Conservation (phyloP, 345 rosid genomes). For the Microcos paniculata region DNA sequence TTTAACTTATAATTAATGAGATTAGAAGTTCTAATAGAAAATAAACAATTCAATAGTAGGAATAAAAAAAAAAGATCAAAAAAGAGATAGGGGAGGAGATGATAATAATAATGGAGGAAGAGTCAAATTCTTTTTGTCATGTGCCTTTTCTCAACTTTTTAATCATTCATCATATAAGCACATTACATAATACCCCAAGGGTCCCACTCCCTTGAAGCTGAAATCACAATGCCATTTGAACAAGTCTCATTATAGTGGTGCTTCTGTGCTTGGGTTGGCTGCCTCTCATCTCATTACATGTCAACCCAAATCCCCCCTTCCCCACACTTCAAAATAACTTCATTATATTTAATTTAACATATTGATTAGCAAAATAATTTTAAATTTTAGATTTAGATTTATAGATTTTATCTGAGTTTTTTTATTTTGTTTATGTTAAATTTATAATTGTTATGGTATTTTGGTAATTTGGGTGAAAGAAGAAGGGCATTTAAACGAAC, state of each 20-base stretch:
- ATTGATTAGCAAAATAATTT: too few relatives aligned
- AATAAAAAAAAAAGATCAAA: neutral
- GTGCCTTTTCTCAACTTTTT: neutral
- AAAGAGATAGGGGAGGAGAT: neutral
- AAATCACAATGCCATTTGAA: neutral
- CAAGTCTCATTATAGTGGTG: neutral
- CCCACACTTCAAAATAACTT: too few relatives aligned
- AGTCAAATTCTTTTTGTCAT: conserved; percentile 13
- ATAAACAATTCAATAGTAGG: neutral
- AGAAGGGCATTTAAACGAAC: conserved; percentile 12
- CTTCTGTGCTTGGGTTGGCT: too few relatives aligned
- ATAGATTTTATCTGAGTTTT: too few relatives aligned
- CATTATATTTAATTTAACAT: too few relatives aligned
- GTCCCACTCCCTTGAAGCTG: neutral
- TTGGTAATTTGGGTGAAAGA: conserved; percentile 25
- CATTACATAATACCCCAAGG: neutral
- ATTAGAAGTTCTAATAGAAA: too few relatives aligned
- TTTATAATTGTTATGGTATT: neutral
- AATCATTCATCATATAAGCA: conserved; percentile 12
- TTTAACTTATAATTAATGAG: too few relatives aligned
- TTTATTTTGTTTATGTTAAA: too few relatives aligned
- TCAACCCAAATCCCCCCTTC: too few relatives aligned
- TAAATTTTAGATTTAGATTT: too few relatives aligned
- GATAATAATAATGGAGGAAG: neutral
- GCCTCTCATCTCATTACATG: neutral